These are phyloP conservation scores for Oryza nivara DNA, from an alignment of 176 grass and related monocot genomes.

Conservation along the genomic window DNA sequence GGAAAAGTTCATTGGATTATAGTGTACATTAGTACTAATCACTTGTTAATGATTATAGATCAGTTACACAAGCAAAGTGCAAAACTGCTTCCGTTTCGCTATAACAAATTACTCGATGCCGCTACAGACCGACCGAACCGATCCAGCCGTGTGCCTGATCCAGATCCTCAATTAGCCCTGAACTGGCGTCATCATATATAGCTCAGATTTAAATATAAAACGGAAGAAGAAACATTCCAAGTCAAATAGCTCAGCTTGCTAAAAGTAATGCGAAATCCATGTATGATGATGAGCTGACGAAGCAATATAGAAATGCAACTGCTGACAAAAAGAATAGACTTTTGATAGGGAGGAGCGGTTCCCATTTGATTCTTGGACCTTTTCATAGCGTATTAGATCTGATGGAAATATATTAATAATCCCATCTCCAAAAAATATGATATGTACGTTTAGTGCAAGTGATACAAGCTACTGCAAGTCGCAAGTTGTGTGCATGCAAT, in stretches of 20 bases:
- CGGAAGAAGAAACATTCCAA: conserved; percentile 21
- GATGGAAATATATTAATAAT: background rate
- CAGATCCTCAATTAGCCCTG: background rate
- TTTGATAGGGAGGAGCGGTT: background rate
- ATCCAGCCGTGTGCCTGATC: background rate
- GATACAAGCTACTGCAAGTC: conserved; percentile 10
- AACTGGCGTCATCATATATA: conserved; percentile 19
- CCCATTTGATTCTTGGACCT: conserved; percentile 1
- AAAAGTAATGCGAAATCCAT: conserved; percentile 28
- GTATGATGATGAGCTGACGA: background rate
- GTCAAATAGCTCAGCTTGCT: conserved; percentile 29
- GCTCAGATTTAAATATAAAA: conserved; percentile 14
- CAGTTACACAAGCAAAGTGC: conserved; percentile 37
- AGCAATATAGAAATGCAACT: background rate
- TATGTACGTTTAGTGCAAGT: conserved; percentile 8
- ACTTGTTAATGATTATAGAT: conserved; percentile 21
- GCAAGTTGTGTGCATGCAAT: conserved; percentile 11
- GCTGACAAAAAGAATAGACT: background rate
- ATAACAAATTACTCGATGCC: background rate
- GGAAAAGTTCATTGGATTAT: background rate
- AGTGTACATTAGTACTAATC: background rate
- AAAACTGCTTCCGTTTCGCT: conserved; percentile 32
- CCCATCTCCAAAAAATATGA: background rate
- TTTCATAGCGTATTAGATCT: conserved; percentile 20
- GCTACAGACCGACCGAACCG: background rate